These are phyloP conservation scores for Cubamyces lactineus DNA, from an alignment of 768 basidiomycete genomes.

Conservation along the genomic window DNA sequence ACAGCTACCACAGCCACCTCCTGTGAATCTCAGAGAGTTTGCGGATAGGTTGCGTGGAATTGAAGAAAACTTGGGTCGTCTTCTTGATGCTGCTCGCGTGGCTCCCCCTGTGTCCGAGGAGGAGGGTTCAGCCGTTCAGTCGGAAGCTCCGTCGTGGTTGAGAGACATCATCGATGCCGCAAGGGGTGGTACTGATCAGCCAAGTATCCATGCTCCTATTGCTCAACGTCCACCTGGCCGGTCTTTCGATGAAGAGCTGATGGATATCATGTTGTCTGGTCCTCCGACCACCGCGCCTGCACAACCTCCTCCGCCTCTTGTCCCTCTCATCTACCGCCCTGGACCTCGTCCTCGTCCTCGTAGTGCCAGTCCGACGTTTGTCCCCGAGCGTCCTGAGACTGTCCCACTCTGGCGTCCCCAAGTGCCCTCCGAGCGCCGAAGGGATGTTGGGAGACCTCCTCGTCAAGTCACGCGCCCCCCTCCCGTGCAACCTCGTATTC, in stretches of 20 bases:
- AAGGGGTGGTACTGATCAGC: slow-evolving; percentile 27
- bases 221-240: slow-evolving; percentile 47
- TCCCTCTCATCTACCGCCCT: slow-evolving; percentile 59
- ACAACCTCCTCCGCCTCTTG: slow-evolving; percentile 53
- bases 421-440: not conserved
- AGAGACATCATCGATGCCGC: slow-evolving; percentile 23
- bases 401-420: slow-evolving; percentile 26
- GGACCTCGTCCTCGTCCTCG: slow-evolving; percentile 44
- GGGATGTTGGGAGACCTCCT: not conserved
- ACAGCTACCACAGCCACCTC: not conserved
- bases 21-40: slow-evolving; percentile 31
- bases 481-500: not conserved
- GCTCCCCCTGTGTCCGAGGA: slow-evolving; percentile 19
- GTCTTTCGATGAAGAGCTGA: slow-evolving; percentile 61
- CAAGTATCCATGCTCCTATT: slow-evolving; percentile 47
- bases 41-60: slow-evolving; percentile 33
- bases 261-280: slow-evolving; percentile 59
- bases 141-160: slow-evolving; percentile 31
- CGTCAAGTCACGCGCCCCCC: not conserved
- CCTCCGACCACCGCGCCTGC: slow-evolving; percentile 44
- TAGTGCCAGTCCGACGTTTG: slow-evolving; percentile 44
- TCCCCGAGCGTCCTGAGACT: slow-evolving; percentile 36
- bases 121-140: slow-evolving; percentile 36
- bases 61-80: slow-evolving; percentile 31
- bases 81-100: slow-evolving; percentile 25